phyloP scores from a whole-genome alignment of 192 early-diverging fungal species.

The Coemansia sp. region DNA sequence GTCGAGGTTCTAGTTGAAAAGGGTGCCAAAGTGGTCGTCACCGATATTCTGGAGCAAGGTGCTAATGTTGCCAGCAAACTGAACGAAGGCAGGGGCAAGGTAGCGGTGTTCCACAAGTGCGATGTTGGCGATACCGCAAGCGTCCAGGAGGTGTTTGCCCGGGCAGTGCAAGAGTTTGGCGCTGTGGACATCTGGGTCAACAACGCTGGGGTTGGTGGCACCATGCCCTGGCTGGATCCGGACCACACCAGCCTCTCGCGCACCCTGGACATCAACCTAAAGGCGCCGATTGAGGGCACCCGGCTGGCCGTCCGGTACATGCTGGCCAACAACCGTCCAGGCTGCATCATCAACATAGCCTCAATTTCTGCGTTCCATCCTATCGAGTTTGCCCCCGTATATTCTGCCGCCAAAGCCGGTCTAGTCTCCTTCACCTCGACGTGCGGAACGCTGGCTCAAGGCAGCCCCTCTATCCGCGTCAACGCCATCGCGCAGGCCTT shows the following conservation, averaged over 20 bases:
- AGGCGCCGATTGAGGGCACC: slow-evolving; percentile 73
- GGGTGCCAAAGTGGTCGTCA: slow-evolving; percentile 64
- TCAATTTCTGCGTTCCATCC: slow-evolving; percentile 68
- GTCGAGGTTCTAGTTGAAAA: slow-evolving; percentile 57
- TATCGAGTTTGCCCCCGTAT: slow-evolving; percentile 59
- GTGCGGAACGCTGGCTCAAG: slow-evolving; percentile 42
- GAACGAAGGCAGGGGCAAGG: slow-evolving; percentile 17
- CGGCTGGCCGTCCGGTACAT: slow-evolving; percentile 64
- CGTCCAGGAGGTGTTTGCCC: slow-evolving; percentile 32
- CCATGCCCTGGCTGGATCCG: slow-evolving; percentile 41
- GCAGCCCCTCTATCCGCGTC: slow-evolving; percentile 55
- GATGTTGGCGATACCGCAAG: slow-evolving; percentile 51
- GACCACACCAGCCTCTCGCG: slow-evolving; percentile 53
- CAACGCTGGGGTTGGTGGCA: slow-evolving; percentile 61
- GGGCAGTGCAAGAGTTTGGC: slow-evolving; percentile 57
- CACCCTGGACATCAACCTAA: slow-evolving; percentile 70
- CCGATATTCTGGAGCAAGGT: slow-evolving; percentile 58
- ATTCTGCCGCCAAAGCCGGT: slow-evolving; percentile 74
- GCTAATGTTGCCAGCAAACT: slow-evolving; percentile 33
- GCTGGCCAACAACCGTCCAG: slow-evolving; percentile 45
- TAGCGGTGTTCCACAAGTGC: slow-evolving; percentile 52
- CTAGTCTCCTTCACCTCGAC: slow-evolving; percentile 61
- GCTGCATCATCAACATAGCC: slow-evolving; percentile 74
- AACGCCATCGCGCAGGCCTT: slow-evolving; percentile 65
- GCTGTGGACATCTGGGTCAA: slow-evolving; percentile 60